Evolutionary conservation across 345 rosid genomes (phyloP).

Genomic region (Euphorbia lathyris): DNA sequence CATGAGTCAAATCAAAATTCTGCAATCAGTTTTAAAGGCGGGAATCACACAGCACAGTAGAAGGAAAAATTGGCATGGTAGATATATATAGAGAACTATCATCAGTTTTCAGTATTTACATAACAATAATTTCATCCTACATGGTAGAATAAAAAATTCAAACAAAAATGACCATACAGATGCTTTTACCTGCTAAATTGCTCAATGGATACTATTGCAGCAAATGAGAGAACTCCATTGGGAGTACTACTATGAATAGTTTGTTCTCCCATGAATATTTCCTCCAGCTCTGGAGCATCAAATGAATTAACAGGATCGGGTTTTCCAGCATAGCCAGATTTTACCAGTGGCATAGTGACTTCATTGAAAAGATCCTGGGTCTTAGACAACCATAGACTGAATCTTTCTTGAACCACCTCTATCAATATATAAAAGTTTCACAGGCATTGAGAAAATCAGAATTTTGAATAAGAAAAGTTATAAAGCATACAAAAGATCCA

Average conservation of each 20-base stretch:
- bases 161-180: neutral
- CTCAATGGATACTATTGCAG: conserved; percentile 81
- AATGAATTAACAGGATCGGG: conserved; percentile 36
- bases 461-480: neutral
- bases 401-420: conserved; percentile 74
- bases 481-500: neutral
- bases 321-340: conserved; percentile 45
- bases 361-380: conserved; percentile 61
- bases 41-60: neutral
- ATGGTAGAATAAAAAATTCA: too few species aligned
- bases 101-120: neutral
- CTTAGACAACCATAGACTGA: conserved; percentile 73
- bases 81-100: neutral
- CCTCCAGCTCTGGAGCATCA: conserved; percentile 56
- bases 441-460: neutral
- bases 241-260: conserved; percentile 55
- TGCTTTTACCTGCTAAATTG: conserved; percentile 86
- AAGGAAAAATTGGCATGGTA: neutral
- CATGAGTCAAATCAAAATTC: conserved; percentile 37
- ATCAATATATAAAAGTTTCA: conserved; percentile 16
- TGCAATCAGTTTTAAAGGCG: conserved; percentile 23
- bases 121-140: neutral
- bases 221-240: conserved; percentile 60
- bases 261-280: conserved; percentile 67
- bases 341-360: conserved; percentile 56